Conservation (phyloP, 2,329 filamentous ascomycete genomes). For the Cryphonectria carpinicola region DNA sequence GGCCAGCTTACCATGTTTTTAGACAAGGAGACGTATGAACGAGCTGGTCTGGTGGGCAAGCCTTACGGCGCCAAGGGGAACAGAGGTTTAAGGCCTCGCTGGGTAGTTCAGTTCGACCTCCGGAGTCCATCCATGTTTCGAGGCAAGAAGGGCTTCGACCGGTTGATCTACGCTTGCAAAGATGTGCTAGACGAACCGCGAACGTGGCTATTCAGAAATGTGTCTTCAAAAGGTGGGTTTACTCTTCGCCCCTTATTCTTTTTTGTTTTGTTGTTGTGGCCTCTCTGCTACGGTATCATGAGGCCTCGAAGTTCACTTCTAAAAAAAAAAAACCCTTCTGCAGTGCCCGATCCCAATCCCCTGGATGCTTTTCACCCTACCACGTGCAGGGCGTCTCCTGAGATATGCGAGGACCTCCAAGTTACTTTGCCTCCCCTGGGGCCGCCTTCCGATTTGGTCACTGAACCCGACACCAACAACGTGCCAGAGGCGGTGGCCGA, state of each 20-base stretch:
- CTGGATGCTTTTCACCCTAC: constrained; percentile 49
- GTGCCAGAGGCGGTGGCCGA: constrained; percentile 67
- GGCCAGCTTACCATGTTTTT: constrained; percentile 77
- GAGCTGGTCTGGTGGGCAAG: constrained; percentile 77
- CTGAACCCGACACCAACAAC: constrained; percentile 47
- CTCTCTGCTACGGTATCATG: background rate
- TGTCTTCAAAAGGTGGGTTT: constrained; percentile 50
- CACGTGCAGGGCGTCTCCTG: constrained; percentile 44
- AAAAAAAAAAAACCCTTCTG: background rate
- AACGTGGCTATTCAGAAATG: constrained; percentile 79
- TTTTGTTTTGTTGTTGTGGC: background rate
- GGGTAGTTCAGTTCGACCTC: constrained; percentile 77
- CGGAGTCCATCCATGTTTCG: constrained; percentile 75
- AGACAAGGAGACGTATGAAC: constrained; percentile 80
- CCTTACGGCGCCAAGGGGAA: constrained; percentile 63
- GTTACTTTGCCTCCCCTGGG: constrained; percentile 41
- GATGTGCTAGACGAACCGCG: constrained; percentile 71
- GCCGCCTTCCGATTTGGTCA: constrained; percentile 38
- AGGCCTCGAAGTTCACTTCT: background rate
- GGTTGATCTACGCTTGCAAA: constrained; percentile 76
- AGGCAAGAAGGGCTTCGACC: constrained; percentile 82
- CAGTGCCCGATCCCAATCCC: constrained; percentile 55
- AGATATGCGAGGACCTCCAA: constrained; percentile 34
- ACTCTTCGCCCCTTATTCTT: background rate
- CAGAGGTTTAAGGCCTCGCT: constrained; percentile 68